phyloP scores from a whole-genome alignment of 208 protist species.

The Trypanosoma cruzi region DNA sequence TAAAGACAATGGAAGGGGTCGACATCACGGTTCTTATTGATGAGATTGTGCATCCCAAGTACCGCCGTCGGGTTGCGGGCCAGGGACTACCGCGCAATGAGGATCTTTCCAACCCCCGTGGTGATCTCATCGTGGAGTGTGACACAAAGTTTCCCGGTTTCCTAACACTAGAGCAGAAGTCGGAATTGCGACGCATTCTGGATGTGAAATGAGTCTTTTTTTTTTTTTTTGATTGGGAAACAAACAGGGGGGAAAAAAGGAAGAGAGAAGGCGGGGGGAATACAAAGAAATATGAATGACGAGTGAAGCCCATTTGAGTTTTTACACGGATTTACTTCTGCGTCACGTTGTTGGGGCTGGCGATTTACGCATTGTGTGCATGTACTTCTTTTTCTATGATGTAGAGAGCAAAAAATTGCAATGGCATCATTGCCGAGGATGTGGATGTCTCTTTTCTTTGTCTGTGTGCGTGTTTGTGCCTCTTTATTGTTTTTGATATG shows the following conservation, averaged over 20 bases:
- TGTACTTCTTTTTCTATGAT: background rate
- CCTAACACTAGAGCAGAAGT: conserved; percentile 87
- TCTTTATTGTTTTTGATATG: background rate
- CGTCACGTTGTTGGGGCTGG: background rate
- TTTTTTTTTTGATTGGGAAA: background rate
- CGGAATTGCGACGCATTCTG: conserved; percentile 78
- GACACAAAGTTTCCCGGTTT: conserved; percentile 81
- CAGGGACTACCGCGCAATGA: conserved; percentile 56
- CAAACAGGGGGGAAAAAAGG: background rate
- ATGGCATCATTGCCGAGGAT: background rate
- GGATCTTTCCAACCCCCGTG: conserved; percentile 43
- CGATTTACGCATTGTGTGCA: background rate
- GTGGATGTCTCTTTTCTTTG: conserved; percentile 5
- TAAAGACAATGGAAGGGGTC: conserved; percentile 78
- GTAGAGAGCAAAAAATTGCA: conserved; percentile 1
- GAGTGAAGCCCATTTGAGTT: background rate
- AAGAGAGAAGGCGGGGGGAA: background rate
- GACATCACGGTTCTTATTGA: conserved; percentile 81
- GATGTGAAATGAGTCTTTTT: conserved; percentile 42
- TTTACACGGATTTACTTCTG: background rate
- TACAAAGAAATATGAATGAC: background rate
- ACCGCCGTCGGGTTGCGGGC: conserved; percentile 73
- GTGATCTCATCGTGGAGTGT: conserved; percentile 84
- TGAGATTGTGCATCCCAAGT: conserved; percentile 86
- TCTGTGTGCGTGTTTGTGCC: too few relatives aligned